A percentile compares a stretch with the other conserved stretches of the same genome.
These are phyloP conservation scores for Phytophthora citricola DNA, from an alignment of 352 stramenopile species.

Conservation along the genomic window DNA sequence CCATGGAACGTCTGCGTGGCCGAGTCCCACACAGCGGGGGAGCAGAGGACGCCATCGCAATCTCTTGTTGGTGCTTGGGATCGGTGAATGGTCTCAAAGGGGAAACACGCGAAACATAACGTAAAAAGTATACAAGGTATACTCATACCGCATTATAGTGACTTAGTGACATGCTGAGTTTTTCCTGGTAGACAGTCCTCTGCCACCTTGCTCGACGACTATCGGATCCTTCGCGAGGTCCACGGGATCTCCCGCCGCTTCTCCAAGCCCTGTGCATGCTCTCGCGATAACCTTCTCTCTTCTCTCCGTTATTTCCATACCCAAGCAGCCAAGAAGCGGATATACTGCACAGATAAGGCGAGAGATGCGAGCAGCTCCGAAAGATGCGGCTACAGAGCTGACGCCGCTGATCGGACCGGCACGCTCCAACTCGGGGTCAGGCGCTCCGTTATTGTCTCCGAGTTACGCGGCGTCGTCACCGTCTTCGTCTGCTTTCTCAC, in stretches of 20 bases:
- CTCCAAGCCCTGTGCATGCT: slow-evolving; percentile 7
- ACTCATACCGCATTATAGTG: too few species aligned
- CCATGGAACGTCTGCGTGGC: slow-evolving; percentile 92
- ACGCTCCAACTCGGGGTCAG: slow-evolving; percentile 9
- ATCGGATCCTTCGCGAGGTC: too few species aligned
- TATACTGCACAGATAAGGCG: neutral
- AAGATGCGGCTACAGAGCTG: slow-evolving; percentile 49
- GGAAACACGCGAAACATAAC: too few species aligned
- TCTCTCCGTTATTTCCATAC: too few species aligned
- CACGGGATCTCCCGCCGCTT: too few species aligned
- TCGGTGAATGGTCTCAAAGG: neutral
- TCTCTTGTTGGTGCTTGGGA: slow-evolving; percentile 9
- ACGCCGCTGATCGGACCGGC: slow-evolving; percentile 58
- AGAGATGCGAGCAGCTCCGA: slow-evolving; percentile 27
- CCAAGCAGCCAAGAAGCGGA: neutral
- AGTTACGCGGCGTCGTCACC: slow-evolving; percentile 55
- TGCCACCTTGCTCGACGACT: too few species aligned
- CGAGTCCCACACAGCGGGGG: slow-evolving; percentile 74
- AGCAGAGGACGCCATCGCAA: slow-evolving; percentile 19
- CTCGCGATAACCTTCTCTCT: slow-evolving; percentile 15
- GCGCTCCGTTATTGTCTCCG: slow-evolving; percentile 45
- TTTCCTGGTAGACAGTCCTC: neutral
- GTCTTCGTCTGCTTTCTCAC: slow-evolving; percentile 49
- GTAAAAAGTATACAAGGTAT: too few species aligned
- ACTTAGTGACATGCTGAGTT: neutral